Conservation (phyloP, 164 flowering plant species). For the Berberis vulgaris region DNA sequence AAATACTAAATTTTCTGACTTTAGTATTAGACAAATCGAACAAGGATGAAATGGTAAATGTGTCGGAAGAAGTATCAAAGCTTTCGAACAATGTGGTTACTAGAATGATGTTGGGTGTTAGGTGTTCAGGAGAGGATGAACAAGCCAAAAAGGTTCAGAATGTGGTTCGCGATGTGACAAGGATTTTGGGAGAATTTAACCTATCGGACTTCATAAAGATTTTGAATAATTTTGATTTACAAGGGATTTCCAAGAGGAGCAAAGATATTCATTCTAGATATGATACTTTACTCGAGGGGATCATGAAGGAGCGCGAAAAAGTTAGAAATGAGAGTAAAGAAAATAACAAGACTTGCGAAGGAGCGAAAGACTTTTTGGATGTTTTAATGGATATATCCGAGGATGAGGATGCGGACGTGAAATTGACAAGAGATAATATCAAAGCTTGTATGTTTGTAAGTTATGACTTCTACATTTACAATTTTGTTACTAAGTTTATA, state of each 20-base stretch:
- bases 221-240: background rate
- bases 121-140: conserved; percentile 9
- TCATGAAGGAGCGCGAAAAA: conserved; percentile 1
- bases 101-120: conserved; percentile 24
- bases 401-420: background rate
- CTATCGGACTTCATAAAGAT: conserved; percentile 2
- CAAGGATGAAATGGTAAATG: conserved; percentile 16
- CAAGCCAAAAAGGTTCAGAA: background rate
- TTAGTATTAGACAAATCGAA: background rate
- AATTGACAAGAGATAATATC: conserved; percentile 3
- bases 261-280: background rate
- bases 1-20: background rate
- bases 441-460: conserved; percentile 9
- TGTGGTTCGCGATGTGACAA: conserved; percentile 3
- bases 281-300: background rate
- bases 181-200: conserved; percentile 2
- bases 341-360: background rate
- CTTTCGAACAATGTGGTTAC: conserved; percentile 32
- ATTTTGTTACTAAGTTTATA: background rate
- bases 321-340: background rate
- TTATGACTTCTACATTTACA: background rate
- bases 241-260: background rate
- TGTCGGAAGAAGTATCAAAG: conserved; percentile 22
- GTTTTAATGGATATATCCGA: conserved; percentile 5
- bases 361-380: background rate